Base-by-base conservation (phyloP, 306 rosid species). In the Cicer arietinum region DNA sequence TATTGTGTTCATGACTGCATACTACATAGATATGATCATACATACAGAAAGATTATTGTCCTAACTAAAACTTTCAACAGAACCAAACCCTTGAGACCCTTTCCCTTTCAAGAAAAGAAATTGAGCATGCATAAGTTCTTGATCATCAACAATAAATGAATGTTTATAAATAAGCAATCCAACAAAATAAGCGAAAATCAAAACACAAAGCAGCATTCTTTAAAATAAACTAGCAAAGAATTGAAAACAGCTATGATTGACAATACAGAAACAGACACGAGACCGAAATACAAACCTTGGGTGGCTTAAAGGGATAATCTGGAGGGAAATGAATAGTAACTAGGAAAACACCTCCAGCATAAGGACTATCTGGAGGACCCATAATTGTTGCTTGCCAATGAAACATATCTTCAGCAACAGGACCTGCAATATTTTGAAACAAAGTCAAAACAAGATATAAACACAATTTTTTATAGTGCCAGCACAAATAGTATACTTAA, bases 361-460 rank as follows among this genome's bases (percentile, higher is more conserved):
- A 89, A 41, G 92, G 96, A 82, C 96, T 91, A 75, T 87, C 96
- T 10, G 90, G 86, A 56, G 96, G 94, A n/a, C 96, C 94, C 89
- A 91, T 91, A 52, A 89, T 89, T 2, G 96, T 91, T 59, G 94
- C 96, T 84, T 91, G 96, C 61, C 61, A 54, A 18, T 54, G 61
- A 18, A 54, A 54, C 61, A 54, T 54, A 18, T 54, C 61, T 54
- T 91, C 94, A 46, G 90, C 97, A 50, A 89, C 94, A 30, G 94
- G 97, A 41, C 94, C 94, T 91, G 80, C 63, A 73, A 75, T 63
- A 47, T 73, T 65, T 52, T 64, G 40, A 20, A 30, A 46, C 50
- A 68, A 68, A 77, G 22, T 59, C 7, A 63, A 43, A 9, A 20
- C 16, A 70, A 10, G 16, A 50, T 11, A 46, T 13, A 47, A 62